Evolutionary conservation across 495 filamentous ascomycete species (phyloP).

Genomic region (Apodospora peruviana): DNA sequence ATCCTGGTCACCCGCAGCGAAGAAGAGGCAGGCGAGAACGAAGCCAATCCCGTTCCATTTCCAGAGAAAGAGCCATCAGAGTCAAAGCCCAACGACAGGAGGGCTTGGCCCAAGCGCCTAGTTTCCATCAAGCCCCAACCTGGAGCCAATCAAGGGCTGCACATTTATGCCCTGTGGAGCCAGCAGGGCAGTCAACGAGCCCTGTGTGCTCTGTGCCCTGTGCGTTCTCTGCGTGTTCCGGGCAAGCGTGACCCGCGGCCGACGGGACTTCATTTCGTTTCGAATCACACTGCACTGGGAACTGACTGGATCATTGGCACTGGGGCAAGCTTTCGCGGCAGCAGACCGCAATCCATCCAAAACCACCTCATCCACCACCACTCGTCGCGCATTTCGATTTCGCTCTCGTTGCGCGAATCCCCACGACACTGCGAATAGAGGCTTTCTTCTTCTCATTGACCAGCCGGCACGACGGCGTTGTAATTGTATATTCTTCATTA

Average conservation of each 20-base stretch:
- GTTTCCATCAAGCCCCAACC: constrained; percentile 1
- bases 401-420: background rate
- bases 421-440: constrained; percentile 3
- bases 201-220: background rate
- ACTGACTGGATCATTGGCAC: background rate
- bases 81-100: background rate
- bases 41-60: constrained; percentile 7
- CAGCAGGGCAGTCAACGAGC: background rate
- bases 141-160: background rate
- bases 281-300: too few relatives aligned
- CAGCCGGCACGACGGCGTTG: constrained; percentile 9
- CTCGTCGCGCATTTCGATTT: constrained; percentile 2
- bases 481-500: constrained; percentile 22
- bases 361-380: background rate
- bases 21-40: background rate
- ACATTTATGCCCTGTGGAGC: background rate
- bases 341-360: constrained; percentile 1
- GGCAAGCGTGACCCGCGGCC: background rate
- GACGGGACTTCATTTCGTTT: constrained; percentile 11
- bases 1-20: background rate
- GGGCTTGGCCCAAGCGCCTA: constrained; percentile 6
- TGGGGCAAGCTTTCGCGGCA: background rate
- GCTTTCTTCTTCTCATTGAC: constrained; percentile 7
- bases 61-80: too few relatives aligned
- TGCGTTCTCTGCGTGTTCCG: background rate